These are phyloP conservation scores for Solanum okadae DNA, from an alignment of 257 asterid species.

Conservation along the genomic window DNA sequence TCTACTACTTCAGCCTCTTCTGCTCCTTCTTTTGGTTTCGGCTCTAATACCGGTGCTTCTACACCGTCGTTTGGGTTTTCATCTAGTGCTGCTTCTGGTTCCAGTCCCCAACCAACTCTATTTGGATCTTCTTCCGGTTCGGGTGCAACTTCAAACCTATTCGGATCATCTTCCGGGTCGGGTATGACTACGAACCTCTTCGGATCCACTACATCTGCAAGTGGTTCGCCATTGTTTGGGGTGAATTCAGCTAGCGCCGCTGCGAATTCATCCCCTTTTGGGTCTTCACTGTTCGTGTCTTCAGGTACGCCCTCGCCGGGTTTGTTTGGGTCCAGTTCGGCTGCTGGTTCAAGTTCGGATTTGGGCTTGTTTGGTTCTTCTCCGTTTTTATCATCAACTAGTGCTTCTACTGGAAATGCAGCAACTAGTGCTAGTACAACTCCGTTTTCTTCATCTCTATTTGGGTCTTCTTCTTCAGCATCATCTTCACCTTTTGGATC, in stretches of 20 bases:
- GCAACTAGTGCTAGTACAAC: background rate
- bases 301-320: constrained; percentile 8
- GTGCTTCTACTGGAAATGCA: background rate
- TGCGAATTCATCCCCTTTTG: constrained; percentile 4
- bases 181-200: constrained; percentile 5
- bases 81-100: constrained; percentile 19
- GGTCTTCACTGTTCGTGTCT: constrained; percentile 10
- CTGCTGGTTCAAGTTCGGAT: background rate
- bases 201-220: constrained; percentile 4
- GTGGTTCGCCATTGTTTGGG: constrained; percentile 22
- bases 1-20: constrained; percentile 10
- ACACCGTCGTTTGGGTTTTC: constrained; percentile 20
- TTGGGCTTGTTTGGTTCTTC: background rate
- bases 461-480: constrained; percentile 6
- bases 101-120: constrained; percentile 23
- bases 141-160: constrained; percentile 26
- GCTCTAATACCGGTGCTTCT: constrained; percentile 9
- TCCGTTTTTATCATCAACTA: background rate
- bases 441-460: background rate
- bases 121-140: constrained; percentile 21
- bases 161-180: constrained; percentile 27
- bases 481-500: background rate
- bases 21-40: constrained; percentile 16
- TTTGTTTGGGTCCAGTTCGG: constrained; percentile 14
- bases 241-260: background rate